A percentile compares a stretch with the other conserved stretches of the same genome.
These are phyloP conservation scores for Gynandropsis gynandra DNA, from an alignment of 345 rosid species.

Conservation along the genomic window DNA sequence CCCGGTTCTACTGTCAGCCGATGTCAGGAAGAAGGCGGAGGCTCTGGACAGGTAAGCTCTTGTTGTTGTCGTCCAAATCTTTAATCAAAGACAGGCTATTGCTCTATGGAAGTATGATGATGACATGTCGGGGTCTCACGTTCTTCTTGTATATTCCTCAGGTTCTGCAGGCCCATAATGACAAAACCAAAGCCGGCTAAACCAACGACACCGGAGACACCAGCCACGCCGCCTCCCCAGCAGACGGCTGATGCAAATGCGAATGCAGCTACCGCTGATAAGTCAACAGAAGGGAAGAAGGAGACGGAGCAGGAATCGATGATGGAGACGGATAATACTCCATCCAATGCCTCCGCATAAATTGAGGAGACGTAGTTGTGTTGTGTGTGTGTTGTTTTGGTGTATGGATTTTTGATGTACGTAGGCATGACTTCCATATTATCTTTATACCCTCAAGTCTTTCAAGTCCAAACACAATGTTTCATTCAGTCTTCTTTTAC, in stretches of 20 bases:
- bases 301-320: constrained; percentile 45
- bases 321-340: constrained; percentile 58
- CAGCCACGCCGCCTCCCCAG: constrained; percentile 42
- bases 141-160: constrained; percentile 19
- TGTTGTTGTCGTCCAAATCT: not conserved
- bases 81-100: too few relatives aligned
- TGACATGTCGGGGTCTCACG: not conserved
- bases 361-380: too few relatives aligned
- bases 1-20: constrained; percentile 65
- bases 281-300: constrained; percentile 23
- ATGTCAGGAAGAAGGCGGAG: constrained; percentile 67
- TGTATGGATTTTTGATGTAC: too few relatives aligned
- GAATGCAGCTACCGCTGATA: too few relatives aligned
- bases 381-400: too few relatives aligned
- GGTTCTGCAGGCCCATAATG: constrained; percentile 87
- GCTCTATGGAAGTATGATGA: not conserved
- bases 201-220: constrained; percentile 55
- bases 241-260: constrained; percentile 40
- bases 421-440: too few relatives aligned
- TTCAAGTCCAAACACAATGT: too few relatives aligned
- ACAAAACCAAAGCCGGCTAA: constrained; percentile 79
- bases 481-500: too few relatives aligned
- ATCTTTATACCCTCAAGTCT: too few relatives aligned
- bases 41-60: constrained; percentile 63
- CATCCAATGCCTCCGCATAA: too few relatives aligned